Evolutionary conservation across 345 rosid genomes (phyloP), one percentile per base, ranked within the genome.

Genomic region (Gossypium turneri): DNA sequence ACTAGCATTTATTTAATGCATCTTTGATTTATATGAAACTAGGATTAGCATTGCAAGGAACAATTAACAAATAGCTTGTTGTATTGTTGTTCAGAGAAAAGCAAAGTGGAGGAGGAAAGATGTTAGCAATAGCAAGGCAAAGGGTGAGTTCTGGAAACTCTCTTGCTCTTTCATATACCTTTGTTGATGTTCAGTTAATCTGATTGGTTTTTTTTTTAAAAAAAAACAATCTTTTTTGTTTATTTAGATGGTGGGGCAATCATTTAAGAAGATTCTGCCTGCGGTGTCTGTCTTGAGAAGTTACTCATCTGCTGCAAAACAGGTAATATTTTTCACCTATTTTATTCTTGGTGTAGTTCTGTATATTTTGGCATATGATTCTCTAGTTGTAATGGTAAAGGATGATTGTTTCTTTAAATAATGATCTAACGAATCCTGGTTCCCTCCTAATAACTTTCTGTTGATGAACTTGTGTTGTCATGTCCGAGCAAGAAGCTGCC

Each of bases 221-320:
- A n/a, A 3, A 27, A 27, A 27, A 17, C 3, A 48, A 20, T 45
- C 1, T 57, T 9, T 70, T 48, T 47, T 43, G 7, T 66, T 24
- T 77, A 44, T 64, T 74, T 66, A 85, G 88, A 81, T 75, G 77
- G 73, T 82, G 3, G 84, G 80, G 48, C 77, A 76, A 68, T 74
- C 86, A 3, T 15, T 82, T 63, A 84, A 70, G 64, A 78, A 75
- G 71, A 76, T 85, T 80, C 88, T 82, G 0, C 88, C 88, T 9
- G 85, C 71, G 4, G 79, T 48, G 0, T 76, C 79, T n/a, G 76
- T 77, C 4, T 80, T 77, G 77, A 85, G 90, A 76, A 81, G 84
- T 73, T 88, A 83, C 82, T 79, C 97, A 12, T 84, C 97, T 73
- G 85, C 84, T 3, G 83, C 80, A 7, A 91, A 89, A 81, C 80